Evolutionary conservation across 139 green algal genomes (phyloP), one percentile per base, ranked within the genome.

Genomic region (Diplosphaera chodatii): DNA sequence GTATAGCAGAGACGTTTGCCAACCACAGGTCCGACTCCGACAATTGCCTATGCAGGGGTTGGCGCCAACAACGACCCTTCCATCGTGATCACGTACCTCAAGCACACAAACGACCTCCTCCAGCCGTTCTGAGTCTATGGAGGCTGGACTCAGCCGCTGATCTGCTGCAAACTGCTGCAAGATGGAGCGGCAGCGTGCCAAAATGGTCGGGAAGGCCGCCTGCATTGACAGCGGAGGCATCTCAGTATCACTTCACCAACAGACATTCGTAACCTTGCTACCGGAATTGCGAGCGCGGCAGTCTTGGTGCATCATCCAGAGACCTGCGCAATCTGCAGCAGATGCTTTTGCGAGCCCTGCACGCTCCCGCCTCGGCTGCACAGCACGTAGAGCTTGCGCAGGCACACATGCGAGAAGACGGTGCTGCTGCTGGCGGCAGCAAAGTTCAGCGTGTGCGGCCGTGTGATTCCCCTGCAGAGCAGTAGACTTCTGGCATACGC

Each of bases 341-440:
- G 70, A 65, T 82, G 84, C 15, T 55, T 64, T 5, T 67, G 63
- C 21, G 73, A 66, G 32, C 28, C 69, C 37, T 56, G 8, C 31
- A 64, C 64, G 27, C 81, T 77, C 25, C 75, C 75, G 2, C 83
- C 87, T 13, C 89, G 79, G 71, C 86, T 86, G 78, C 87, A 93
- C 56, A 96, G 71, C 55, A 92, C 87, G 41, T 90, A 96, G 74
- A 96, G 77, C 79, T 94, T 93, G 33, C 79, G 73, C 4, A 96
- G 75, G 82, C 91, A 96, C 20, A 86, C 69, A 40, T 94, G 87
- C 5, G 71, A 77, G 70, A 96, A 93, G 62, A 84, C 85, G 32
- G 63, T 79, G 63, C 56, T 67, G 32, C 83, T 74, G 31, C 80
- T 63, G 32, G 62, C 66, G 64, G 70, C 67, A 3, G 65, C 74